These are phyloP conservation scores for Eucalyptus leucophloia DNA, from an alignment of 345 rosid species.

Conservation along the genomic window DNA sequence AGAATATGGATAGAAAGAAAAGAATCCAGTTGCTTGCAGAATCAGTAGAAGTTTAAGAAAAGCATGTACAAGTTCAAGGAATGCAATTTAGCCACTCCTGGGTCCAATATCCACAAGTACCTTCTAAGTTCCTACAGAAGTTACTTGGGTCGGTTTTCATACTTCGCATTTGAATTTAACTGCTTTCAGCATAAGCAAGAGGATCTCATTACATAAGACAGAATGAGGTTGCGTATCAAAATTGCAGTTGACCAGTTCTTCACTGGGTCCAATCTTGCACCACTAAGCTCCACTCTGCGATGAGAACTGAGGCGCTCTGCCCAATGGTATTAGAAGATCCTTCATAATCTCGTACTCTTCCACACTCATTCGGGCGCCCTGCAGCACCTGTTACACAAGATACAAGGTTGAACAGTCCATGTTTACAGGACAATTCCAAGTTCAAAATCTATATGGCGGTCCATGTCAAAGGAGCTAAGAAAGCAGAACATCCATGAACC, in stretches of 20 bases:
- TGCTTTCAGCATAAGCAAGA: neutral
- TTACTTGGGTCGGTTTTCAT: neutral
- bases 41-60: neutral
- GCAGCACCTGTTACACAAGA: constrained; percentile 41
- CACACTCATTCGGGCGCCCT: constrained; percentile 41
- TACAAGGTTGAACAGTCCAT: neutral
- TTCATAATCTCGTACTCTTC: constrained; percentile 83
- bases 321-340: constrained; percentile 70
- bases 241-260: neutral
- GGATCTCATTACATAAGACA: neutral
- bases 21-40: neutral
- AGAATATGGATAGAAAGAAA: neutral
- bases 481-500: neutral
- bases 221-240: neutral
- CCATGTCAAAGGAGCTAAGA: neutral
- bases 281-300: constrained; percentile 46
- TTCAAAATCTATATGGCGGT: neutral
- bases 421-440: neutral
- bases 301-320: constrained; percentile 59
- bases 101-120: neutral
- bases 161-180: neutral
- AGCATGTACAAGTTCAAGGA: neutral
- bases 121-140: neutral
- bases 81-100: neutral
- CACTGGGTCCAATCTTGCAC: neutral